Conservation (phyloP, 768 basidiomycete genomes). For the Tephrocybe sp. region DNA sequence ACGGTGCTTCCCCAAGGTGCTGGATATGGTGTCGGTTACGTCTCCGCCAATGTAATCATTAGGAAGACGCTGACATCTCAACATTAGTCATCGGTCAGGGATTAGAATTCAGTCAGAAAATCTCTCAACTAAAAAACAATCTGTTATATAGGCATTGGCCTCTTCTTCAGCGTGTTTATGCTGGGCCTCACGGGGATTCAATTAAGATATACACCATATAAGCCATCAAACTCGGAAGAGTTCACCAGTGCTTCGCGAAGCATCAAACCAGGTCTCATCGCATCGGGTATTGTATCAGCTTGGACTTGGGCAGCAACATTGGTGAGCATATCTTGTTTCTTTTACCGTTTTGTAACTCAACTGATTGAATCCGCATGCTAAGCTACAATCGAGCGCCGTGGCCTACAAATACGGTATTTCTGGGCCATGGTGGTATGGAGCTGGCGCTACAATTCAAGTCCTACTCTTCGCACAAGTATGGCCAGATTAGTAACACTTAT, state of each 20-base stretch:
- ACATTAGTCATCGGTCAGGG: constrained; percentile 50
- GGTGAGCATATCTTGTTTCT: constrained; percentile 31
- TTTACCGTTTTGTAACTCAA: background rate
- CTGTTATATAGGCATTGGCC: constrained; percentile 63
- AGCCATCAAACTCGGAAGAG: constrained; percentile 78
- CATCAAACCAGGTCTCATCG: constrained; percentile 90
- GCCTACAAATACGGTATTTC: constrained; percentile 85
- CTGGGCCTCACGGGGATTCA: constrained; percentile 76
- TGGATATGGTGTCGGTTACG: constrained; percentile 23
- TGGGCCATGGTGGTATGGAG: constrained; percentile 91
- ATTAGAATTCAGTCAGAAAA: too few relatives aligned
- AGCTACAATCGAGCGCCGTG: constrained; percentile 79
- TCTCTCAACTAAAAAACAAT: too few relatives aligned
- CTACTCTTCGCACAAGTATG: constrained; percentile 83
- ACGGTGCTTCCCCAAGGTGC: constrained; percentile 15
- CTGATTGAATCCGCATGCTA: too few relatives aligned
- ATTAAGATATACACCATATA: constrained; percentile 80
- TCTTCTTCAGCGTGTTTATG: constrained; percentile 88
- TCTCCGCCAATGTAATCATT: background rate
- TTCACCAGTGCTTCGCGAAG: constrained; percentile 81
- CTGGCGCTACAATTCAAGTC: constrained; percentile 87
- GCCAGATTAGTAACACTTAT: too few relatives aligned
- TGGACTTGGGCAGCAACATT: constrained; percentile 91
- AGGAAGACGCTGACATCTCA: background rate
- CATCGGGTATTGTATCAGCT: constrained; percentile 88